phyloP scores from a whole-genome alignment of 2,329 filamentous ascomycete genomes.

The Colletotrichum cuscutae region DNA sequence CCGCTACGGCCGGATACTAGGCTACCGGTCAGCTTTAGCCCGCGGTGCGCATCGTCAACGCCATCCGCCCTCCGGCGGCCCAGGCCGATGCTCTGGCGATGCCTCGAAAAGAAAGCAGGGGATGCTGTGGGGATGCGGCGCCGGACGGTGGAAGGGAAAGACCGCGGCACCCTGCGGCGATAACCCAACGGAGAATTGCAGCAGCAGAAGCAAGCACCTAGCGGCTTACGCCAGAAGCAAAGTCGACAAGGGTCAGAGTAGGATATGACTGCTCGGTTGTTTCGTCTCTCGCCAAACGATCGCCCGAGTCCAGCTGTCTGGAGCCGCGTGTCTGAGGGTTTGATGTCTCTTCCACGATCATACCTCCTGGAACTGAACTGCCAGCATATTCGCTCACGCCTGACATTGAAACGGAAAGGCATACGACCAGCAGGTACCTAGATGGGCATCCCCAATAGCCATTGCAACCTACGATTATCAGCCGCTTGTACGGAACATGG shows the following conservation, averaged over 20 bases:
- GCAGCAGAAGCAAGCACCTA: conserved; percentile 4
- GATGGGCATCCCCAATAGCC: background rate
- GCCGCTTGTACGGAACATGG: background rate
- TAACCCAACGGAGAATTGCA: background rate
- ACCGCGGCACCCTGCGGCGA: conserved; percentile 12
- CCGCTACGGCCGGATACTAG: background rate
- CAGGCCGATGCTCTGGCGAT: conserved; percentile 25
- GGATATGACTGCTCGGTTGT: background rate
- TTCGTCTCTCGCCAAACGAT: conserved; percentile 1
- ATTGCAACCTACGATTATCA: background rate
- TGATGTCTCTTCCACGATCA: background rate
- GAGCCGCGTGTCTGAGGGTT: background rate
- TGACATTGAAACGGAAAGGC: background rate
- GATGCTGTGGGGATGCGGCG: conserved; percentile 9
- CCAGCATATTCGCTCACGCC: background rate
- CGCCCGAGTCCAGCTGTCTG: background rate
- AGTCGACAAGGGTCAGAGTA: background rate
- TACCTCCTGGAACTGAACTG: background rate
- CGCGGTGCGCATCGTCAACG: background rate
- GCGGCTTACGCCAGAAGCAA: conserved; percentile 11
- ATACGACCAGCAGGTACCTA: background rate
- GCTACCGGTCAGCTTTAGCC: background rate
- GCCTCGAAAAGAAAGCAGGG: conserved; percentile 12
- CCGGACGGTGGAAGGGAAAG: background rate
- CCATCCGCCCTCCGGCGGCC: background rate